These are phyloP conservation scores for Seiridium unicorne DNA, from an alignment of 2,329 filamentous ascomycete species.

Conservation along the genomic window DNA sequence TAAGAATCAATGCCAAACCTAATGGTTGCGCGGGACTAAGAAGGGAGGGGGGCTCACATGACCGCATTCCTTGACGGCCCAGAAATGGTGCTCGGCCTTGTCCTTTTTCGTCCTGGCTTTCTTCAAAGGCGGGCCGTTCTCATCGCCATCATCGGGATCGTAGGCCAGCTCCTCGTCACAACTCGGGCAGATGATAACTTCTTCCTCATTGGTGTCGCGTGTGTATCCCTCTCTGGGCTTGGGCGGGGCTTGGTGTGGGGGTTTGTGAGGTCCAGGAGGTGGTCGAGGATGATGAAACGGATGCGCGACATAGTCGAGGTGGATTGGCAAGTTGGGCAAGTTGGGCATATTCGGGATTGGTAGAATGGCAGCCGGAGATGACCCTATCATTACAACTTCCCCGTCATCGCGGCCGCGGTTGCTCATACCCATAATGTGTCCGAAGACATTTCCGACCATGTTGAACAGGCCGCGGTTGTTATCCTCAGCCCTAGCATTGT, in stretches of 20 bases:
- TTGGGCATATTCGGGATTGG: background rate
- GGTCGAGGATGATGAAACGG: conserved; percentile 13
- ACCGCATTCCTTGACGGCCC: conserved; percentile 86
- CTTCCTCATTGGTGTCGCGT: conserved; percentile 68
- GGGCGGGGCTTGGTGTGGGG: conserved; percentile 62
- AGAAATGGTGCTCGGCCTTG: conserved; percentile 77
- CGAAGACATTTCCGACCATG: background rate
- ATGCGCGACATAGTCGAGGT: conserved; percentile 23
- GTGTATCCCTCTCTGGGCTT: conserved; percentile 76
- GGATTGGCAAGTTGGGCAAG: conserved; percentile 11
- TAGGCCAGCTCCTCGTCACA: conserved; percentile 83
- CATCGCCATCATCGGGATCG: conserved; percentile 49
- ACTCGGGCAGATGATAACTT: conserved; percentile 78
- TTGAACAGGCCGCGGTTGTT: background rate
- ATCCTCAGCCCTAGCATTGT: background rate
- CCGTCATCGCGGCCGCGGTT: background rate
- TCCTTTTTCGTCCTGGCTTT: conserved; percentile 47
- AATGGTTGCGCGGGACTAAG: background rate
- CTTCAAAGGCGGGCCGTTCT: conserved; percentile 29
- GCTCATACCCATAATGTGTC: background rate
- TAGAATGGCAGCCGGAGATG: background rate
- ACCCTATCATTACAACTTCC: background rate
- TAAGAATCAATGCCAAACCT: background rate
- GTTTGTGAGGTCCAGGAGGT: conserved; percentile 32
- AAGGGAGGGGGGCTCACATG: conserved; percentile 62